Base-by-base conservation (phyloP, 2,329 filamentous ascomycete species). In the Exophiala calicioides region DNA sequence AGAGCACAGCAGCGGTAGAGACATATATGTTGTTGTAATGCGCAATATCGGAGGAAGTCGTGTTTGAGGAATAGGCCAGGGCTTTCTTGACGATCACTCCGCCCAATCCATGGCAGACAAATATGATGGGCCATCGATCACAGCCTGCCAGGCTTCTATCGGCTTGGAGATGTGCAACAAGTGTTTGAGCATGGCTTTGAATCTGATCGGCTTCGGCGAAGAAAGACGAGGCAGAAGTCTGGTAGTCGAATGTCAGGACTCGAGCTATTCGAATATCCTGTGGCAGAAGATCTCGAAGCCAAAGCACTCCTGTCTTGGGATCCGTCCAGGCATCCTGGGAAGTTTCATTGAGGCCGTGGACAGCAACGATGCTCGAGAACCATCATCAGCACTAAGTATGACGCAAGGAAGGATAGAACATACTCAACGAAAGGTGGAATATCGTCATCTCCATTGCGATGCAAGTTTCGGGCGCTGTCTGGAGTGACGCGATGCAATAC, bases 61-160 rank as follows among this genome's bases (percentile, higher is more conserved):
- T 43, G 13, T 52, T 59, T 3, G 44, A 49, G 26, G 62, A 61
- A 30, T 58, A 60, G 15, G 54, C 47, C 24, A 67, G 54, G 10
- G 62, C 65, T 41, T 61, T 58, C 51, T 70, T 70, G 5, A 62
- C 60, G n/a, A 69, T 44, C n/a, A 68, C 47, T 3, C 67, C 66
- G 7, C 67, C 67, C 32, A 69, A 43, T 13, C 65, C 62, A 58
- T 70, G 66, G 46, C 66, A 68, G 34, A 70, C 38, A 44, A 70
- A 69, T 29, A 69, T 64, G 27, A 70, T 62, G 6, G 66, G 66
- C 24, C 64, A 58, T 37, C 55, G 47, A 15, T 33, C 40, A n/a
- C 54, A 57, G 37, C 57, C 49, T 10, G 53, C 57, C 5, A 64
- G 44, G 13, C 53, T 39, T 27, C 67, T 59, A 42, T 66, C 58